Conservation (phyloP, 371 early-diverging fungal species). For the Mortierella sp. region DNA sequence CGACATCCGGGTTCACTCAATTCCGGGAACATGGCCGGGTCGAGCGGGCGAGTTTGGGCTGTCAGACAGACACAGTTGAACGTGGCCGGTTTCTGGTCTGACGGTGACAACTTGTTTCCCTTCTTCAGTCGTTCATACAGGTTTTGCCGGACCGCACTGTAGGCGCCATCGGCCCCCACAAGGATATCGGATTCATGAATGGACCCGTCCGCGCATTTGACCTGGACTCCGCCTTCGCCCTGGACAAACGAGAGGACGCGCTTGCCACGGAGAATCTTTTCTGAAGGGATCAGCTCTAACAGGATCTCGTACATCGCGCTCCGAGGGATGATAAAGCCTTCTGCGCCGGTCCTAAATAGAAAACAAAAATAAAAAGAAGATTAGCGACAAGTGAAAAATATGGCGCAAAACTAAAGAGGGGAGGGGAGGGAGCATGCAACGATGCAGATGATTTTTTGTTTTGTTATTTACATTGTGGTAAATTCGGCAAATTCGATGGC, state of each 20-base stretch:
- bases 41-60: constrained; percentile 24
- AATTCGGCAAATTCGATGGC: neutral
- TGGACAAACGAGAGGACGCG: constrained; percentile 16
- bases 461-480: constrained; percentile 5
- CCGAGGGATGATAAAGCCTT: constrained; percentile 20
- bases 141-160: constrained; percentile 31
- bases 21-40: constrained; percentile 16
- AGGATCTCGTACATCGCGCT: constrained; percentile 21
- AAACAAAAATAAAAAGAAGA: neutral
- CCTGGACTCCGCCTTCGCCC: constrained; percentile 25
- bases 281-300: constrained; percentile 16
- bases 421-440: neutral
- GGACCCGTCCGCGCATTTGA: constrained; percentile 24
- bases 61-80: constrained; percentile 27
- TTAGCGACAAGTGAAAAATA: neutral
- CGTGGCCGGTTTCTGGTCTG: constrained; percentile 17
- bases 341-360: constrained; percentile 19
- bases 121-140: constrained; percentile 23
- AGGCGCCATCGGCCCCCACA: constrained; percentile 32
- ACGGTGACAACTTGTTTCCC: constrained; percentile 16
- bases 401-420: neutral
- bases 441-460: no score
- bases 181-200: constrained; percentile 24
- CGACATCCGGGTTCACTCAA: neutral
- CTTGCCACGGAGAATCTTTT: constrained; percentile 28